A percentile compares a stretch with the other conserved stretches of the same genome.
Conservation (phyloP, 805 yeast genomes). For the Cyberlindnera nakhonratchasimensis region DNA sequence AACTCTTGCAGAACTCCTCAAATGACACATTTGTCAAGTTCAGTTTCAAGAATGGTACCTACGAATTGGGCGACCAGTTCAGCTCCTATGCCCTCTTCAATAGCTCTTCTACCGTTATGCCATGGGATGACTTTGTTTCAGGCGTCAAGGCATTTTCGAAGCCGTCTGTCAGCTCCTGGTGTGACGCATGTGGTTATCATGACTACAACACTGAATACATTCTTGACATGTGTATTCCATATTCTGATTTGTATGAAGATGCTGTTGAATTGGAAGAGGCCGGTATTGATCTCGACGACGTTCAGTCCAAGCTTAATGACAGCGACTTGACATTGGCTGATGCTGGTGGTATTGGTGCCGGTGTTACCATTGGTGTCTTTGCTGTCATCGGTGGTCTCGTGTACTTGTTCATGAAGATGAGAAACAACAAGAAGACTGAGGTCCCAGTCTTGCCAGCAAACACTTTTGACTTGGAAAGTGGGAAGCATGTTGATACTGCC, state of each 20-base stretch:
- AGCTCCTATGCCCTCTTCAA: slow-evolving; percentile 39
- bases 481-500: neutral
- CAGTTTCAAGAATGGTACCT: slow-evolving; percentile 45
- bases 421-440: neutral
- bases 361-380: slow-evolving; percentile 41
- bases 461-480: neutral
- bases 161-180: slow-evolving; percentile 35
- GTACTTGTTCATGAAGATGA: slow-evolving; percentile 22
- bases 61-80: slow-evolving; percentile 29
- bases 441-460: slow-evolving; percentile 3
- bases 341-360: slow-evolving; percentile 53
- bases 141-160: slow-evolving; percentile 30
- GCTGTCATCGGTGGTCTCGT: slow-evolving; percentile 32
- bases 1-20: slow-evolving; percentile 31
- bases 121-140: slow-evolving; percentile 36
- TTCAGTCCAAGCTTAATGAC: slow-evolving; percentile 1
- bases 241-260: slow-evolving; percentile 30
- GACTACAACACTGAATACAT: slow-evolving; percentile 17
- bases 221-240: slow-evolving; percentile 34
- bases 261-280: slow-evolving; percentile 29
- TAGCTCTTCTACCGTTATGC: slow-evolving; percentile 28
- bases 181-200: slow-evolving; percentile 35
- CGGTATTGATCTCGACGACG: slow-evolving; percentile 31
- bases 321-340: slow-evolving; percentile 33
- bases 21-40: slow-evolving; percentile 37